Evolutionary conservation across 306 rosid species (phyloP), one percentile per base, ranked within the genome.

Genomic region (Boehmeria nivea): DNA sequence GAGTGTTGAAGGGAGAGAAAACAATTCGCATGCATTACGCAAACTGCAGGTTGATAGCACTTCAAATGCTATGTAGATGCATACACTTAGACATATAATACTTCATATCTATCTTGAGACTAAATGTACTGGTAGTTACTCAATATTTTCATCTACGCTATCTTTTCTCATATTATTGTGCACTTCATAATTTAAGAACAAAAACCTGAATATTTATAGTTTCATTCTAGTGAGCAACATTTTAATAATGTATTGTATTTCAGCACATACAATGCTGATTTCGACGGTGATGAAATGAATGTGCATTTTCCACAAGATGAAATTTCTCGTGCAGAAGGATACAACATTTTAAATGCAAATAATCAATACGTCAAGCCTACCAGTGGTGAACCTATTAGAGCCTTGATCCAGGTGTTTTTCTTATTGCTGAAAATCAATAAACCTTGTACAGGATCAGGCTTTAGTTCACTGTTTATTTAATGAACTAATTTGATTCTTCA

Each of bases 231-330:
- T 25, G 43, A 10, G 51, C 67, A 58, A 42, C 51, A 27, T 50
- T 6, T 22, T 54, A 44, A 46, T 18, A 39, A 20, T 20, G 42
- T n/a, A n/a, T 17, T 39, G 23, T 43, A 58, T 70, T 71, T 16
- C 95, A 91, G 96, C 67, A 87, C 94, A 0, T 90, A 82, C 66
- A 90, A 90, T 72, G 98, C 98, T 72, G 98, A 90, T 84, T 87
- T 90, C 53, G 98, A 90, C 55, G 95, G 98, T 56, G 94, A 90
- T 72, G 98, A 90, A 78, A 90, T 90, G 76, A 90, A 90, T 57
- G 98, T 90, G 64, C 98, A 91, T 73, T 84, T 91, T 63, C 98
- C 98, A 3, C 98, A 91, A 91, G 98, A 91, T 61, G 98, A 91
- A 66, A 82, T 84, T 72, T 84, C 98, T 28, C 96, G 93, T 12